Base-by-base conservation (phyloP, 202 grass and related monocot species). In the Eragrostis tef region DNA sequence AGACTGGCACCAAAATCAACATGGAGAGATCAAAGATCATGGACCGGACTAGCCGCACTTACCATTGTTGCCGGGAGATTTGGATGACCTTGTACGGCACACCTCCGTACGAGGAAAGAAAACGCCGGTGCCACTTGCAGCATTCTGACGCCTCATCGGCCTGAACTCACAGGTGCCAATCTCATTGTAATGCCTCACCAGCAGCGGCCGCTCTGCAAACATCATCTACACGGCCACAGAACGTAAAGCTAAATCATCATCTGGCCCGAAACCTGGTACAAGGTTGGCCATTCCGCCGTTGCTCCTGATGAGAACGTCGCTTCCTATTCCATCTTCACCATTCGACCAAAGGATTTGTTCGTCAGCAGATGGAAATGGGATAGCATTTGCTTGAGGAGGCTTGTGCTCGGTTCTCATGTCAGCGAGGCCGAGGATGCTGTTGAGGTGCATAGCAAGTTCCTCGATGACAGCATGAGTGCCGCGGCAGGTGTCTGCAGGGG, bases 111-210 rank as follows among this genome's bases (percentile, higher is more conserved):
- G 82, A 17, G 89, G 86, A 24, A 88, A 62, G 74, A 91, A 91
- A 63, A 91, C 86, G 53, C 90, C 87, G 3, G 90, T 92, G 26
- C 90, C 85, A 17, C 81, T 34, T 1, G 44, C n/a, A n/a, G n/a
- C 51, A 11, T 48, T 31, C 26, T 6, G 21, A 42, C 46, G 51
- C 36, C 11, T 62, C 81, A 6, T 64, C 49, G 64, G 71, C 45
- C 76, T 51, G 71, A 82, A 56, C 46, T 66, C 64, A 27, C 71
- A 74, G 69, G 80, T 64, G 66, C 56, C 56, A 39, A 25, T 11
- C 43, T 54, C 72, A 43, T 9, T 16, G 11, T 31, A 34, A 2
- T 26, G 13, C 53, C n/a, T 36, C 15, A 13, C 31, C 42, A 29
- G 27, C 59, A 57, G 56, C 27, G 66, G 56, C 9, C 24, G 41